These are phyloP conservation scores for Podaxis mareebaensis DNA, from an alignment of 768 basidiomycete species.

Conservation along the genomic window DNA sequence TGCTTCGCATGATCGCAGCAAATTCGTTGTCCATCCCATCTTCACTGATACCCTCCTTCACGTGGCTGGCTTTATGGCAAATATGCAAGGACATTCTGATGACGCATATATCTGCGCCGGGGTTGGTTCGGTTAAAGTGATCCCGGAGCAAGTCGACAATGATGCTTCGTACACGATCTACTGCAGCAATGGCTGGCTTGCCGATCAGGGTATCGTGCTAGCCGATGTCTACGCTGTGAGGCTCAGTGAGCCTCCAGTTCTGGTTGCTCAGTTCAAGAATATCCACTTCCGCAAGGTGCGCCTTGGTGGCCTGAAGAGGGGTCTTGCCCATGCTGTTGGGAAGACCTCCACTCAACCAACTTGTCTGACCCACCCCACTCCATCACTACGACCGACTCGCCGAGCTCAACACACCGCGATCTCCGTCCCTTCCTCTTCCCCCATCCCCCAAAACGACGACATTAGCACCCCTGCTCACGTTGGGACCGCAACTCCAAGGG, in stretches of 20 bases:
- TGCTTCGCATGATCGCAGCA: slow-evolving; percentile 25
- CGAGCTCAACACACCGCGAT: too few species aligned
- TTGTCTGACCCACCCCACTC: not conserved
- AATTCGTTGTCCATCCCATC: slow-evolving; percentile 49
- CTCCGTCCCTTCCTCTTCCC: too few species aligned
- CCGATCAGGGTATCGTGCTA: slow-evolving; percentile 45
- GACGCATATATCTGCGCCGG: slow-evolving; percentile 67
- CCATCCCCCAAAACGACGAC: too few species aligned
- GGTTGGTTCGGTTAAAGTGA: slow-evolving; percentile 47
- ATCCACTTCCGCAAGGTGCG: slow-evolving; percentile 61
- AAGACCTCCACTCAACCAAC: not conserved
- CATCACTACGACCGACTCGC: not conserved
- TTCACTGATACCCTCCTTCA: slow-evolving; percentile 72
- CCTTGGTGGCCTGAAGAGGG: slow-evolving; percentile 47
- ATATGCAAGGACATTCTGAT: slow-evolving; percentile 48
- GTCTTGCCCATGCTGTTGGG: slow-evolving; percentile 39
- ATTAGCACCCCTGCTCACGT: too few species aligned
- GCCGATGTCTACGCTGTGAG: slow-evolving; percentile 55
- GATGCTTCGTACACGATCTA: slow-evolving; percentile 49
- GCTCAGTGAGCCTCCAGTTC: slow-evolving; percentile 30
- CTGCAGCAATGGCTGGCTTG: slow-evolving; percentile 45
- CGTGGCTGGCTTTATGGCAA: slow-evolving; percentile 69
- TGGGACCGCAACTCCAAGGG: too few species aligned
- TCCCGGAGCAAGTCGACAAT: slow-evolving; percentile 43
- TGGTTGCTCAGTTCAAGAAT: slow-evolving; percentile 59